Evolutionary conservation across 495 filamentous ascomycete genomes (phyloP), one percentile per base, ranked within the genome.

Genomic region (Pyronema domesticum): DNA sequence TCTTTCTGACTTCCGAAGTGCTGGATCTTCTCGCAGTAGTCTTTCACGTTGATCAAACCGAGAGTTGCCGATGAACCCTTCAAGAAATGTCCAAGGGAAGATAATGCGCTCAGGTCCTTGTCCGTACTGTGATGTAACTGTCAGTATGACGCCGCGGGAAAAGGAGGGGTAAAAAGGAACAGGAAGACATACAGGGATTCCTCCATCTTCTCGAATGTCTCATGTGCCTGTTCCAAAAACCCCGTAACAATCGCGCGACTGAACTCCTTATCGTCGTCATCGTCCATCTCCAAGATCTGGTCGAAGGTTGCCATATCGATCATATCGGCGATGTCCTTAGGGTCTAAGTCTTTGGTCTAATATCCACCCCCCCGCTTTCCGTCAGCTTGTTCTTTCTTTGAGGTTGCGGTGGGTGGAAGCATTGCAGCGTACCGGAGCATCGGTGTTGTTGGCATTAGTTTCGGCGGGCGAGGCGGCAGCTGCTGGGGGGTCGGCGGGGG

Each of bases 61-160:
- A 98, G 79, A 6, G 93, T 96, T 15, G 91, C 91, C 8, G 89
- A 95, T n/a, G 89, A 95, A 39, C 91, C 91, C 69, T 98, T 98
- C 52, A 98, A 73, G 72, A 95, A 98, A 70, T 98, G 91, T 19
- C 91, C 91, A 23, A 94, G 79, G 13, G 72, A 73, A 14, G 89
- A 95, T 13, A 98, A 80, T 53, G 79, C 70, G 3, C 67, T 67
- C 37, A 95, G 80, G 55, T 94, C 73, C 56, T 72, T 70, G 9
- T 73, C 60, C 57, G 75, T 64, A 37, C 89, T 95, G 59, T 10
- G 45, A 47, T 13, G 33, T 37, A 37, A 56, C 11, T 40, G 33
- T 35, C 53, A 57, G 30, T 18, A 53, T 34, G 54, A 14, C 14
- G 53, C 9, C 50, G n/a, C 11, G 30, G 23, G 23, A 5, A 30